Conservation (phyloP, 164 flowering plant species). For the Sextonia rubra region DNA sequence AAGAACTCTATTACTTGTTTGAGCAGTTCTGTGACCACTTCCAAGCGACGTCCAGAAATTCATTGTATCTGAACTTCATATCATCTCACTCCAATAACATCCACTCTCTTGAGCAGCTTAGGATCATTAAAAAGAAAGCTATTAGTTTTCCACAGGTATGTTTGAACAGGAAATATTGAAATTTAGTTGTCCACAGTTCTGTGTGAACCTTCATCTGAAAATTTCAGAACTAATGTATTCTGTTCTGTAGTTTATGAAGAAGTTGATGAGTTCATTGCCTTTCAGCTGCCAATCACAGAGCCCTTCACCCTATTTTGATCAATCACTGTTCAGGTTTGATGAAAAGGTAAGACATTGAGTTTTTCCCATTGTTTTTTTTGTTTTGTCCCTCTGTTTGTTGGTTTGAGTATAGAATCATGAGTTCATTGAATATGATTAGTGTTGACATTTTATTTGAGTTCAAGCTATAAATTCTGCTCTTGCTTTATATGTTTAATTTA, state of each 20-base stretch:
- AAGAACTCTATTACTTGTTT: constrained; percentile 77
- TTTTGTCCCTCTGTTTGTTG: background rate
- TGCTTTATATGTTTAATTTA: no score
- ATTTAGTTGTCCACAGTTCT: background rate
- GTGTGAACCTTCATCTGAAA: background rate
- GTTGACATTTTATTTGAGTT: no score
- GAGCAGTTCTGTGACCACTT: constrained; percentile 87
- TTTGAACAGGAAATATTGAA: background rate
- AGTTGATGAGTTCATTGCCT: constrained; percentile 73
- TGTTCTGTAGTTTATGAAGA: constrained; percentile 84
- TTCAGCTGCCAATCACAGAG: constrained; percentile 87
- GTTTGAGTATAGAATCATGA: background rate
- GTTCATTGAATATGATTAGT: background rate
- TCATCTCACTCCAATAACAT: constrained; percentile 93
- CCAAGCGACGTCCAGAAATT: constrained; percentile 49
- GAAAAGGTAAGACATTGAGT: constrained; percentile 64
- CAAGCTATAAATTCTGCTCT: background rate
- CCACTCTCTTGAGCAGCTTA: constrained; percentile 78
- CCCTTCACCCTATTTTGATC: constrained; percentile 98
- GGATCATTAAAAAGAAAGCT: constrained; percentile 55
- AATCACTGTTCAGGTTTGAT: constrained; percentile 87
- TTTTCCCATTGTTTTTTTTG: no score
- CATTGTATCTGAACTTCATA: constrained; percentile 63
- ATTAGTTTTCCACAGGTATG: constrained; percentile 63
- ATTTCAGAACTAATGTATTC: background rate